phyloP scores from a whole-genome alignment of 2,329 filamentous ascomycete genomes.

The Diaporthe ilicicola region DNA sequence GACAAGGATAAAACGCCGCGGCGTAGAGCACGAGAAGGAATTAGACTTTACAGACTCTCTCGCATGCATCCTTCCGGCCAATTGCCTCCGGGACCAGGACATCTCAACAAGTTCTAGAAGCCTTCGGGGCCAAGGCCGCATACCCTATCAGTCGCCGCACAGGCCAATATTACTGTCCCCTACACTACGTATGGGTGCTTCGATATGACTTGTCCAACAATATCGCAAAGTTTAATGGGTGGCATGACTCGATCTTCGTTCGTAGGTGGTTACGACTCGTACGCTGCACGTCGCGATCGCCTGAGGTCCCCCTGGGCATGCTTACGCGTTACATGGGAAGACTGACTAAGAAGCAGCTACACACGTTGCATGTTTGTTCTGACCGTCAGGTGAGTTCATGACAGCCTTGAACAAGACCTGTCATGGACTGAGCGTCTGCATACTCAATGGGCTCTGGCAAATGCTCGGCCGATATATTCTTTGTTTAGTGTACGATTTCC shows the following conservation, averaged over 20 bases:
- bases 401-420: too few species aligned
- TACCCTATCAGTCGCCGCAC: background rate
- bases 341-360: slow-evolving; percentile 3
- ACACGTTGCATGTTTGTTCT: background rate
- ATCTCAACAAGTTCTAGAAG: slow-evolving; percentile 2
- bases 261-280: background rate
- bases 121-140: background rate
- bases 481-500: too few species aligned
- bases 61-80: background rate
- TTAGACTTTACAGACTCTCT: background rate
- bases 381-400: too few species aligned
- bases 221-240: background rate
- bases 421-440: background rate
- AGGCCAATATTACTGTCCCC: background rate
- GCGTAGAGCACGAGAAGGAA: background rate
- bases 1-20: background rate
- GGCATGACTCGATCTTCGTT: background rate
- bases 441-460: background rate
- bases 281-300: slow-evolving; percentile 1
- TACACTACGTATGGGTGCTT: background rate
- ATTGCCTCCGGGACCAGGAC: background rate
- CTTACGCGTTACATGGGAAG: background rate
- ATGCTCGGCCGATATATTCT: background rate
- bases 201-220: background rate
- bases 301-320: background rate